Percentiles rank a stretch among this genome's conserved stretches.
Evolutionary conservation across 1,284 basidiomycete species (phyloP).

Genomic region (Peniophora sp.): DNA sequence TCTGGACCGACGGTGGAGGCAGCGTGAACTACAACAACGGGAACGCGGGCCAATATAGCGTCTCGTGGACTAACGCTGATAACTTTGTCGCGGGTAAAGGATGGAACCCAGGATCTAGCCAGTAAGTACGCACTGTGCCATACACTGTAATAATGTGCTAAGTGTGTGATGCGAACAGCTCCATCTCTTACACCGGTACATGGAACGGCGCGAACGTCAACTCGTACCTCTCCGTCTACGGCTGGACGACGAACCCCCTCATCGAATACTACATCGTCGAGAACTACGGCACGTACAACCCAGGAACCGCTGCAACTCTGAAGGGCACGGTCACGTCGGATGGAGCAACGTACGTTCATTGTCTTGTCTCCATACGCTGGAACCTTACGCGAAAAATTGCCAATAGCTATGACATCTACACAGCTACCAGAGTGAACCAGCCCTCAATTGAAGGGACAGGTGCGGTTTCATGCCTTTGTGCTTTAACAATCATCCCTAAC

Average conservation of each 20-base stretch:
- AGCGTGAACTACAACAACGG: conserved; percentile 13
- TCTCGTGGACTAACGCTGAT: conserved; percentile 12
- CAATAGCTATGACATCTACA: conserved; percentile 15
- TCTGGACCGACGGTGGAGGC: conserved; percentile 5
- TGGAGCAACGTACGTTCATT: too few relatives aligned
- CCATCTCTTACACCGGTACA: not conserved
- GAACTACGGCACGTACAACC: conserved; percentile 31
- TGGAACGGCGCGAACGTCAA: conserved; percentile 8
- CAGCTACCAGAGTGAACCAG: conserved; percentile 12
- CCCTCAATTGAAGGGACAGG: conserved; percentile 21
- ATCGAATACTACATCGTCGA: conserved; percentile 35
- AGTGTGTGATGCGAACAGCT: not conserved
- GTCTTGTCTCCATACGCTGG: too few relatives aligned
- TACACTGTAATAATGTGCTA: too few relatives aligned
- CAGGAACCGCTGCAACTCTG: conserved; percentile 11
- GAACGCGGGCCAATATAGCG: conserved; percentile 12
- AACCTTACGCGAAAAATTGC: too few relatives aligned
- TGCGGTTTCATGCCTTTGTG: too few relatives aligned
- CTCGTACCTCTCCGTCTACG: conserved; percentile 15
- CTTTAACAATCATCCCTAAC: too few relatives aligned
- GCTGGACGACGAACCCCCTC: conserved; percentile 17
- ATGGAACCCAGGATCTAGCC: conserved; percentile 15
- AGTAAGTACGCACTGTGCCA: conserved; percentile 5
- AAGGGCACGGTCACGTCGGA: conserved; percentile 15
- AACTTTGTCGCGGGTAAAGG: conserved; percentile 18